Evolutionary conservation across 1,284 basidiomycete genomes (phyloP).

Genomic region (Hemileia vastatrix): DNA sequence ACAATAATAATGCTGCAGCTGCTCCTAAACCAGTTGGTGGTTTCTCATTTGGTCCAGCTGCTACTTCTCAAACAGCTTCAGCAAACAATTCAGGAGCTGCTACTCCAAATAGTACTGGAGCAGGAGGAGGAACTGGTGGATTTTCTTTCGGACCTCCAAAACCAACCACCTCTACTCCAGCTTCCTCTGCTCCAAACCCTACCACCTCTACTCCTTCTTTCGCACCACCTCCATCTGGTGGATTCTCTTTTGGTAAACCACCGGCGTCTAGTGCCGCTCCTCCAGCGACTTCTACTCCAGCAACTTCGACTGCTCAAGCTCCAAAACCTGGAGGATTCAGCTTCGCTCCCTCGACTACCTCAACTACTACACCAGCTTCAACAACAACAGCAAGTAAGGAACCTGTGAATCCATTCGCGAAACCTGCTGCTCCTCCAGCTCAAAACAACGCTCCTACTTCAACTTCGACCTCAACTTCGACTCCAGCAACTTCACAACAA

Average conservation of each 20-base stretch:
- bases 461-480: constrained; percentile 14
- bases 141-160: background rate
- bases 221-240: constrained; percentile 29
- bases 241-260: constrained; percentile 28
- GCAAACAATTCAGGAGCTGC: constrained; percentile 1
- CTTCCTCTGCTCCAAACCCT: background rate
- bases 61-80: background rate
- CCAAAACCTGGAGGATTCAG: constrained; percentile 3
- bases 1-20: background rate
- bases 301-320: constrained; percentile 11
- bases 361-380: constrained; percentile 18
- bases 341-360: constrained; percentile 18
- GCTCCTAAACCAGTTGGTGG: constrained; percentile 22
- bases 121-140: background rate
- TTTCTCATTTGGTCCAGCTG: constrained; percentile 29
- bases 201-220: constrained; percentile 26
- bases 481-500: too few relatives aligned
- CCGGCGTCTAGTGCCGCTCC: constrained; percentile 27
- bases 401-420: constrained; percentile 17
- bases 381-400: constrained; percentile 22
- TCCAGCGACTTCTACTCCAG: constrained; percentile 16
- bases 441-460: constrained; percentile 21
- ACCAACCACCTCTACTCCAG: too few relatives aligned
- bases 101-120: background rate
- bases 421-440: constrained; percentile 23